These are phyloP conservation scores for Melastoma malabathricum DNA, from an alignment of 345 rosid genomes.

Conservation along the genomic window DNA sequence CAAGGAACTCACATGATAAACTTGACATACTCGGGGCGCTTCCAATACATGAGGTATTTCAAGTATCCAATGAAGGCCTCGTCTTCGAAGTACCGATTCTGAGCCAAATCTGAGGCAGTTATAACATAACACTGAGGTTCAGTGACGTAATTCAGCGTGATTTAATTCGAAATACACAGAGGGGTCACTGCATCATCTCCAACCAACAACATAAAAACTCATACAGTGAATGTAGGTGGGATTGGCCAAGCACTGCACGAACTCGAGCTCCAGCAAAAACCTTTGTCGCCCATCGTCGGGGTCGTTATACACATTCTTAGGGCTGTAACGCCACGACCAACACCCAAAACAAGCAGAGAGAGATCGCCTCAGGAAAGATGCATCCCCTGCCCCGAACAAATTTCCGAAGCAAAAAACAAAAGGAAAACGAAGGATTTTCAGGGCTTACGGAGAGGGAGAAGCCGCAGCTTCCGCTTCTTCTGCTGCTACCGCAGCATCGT, in stretches of 20 bases:
- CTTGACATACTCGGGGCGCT: slow-evolving; percentile 76
- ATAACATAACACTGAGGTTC: neutral
- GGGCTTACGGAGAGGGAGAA: too few species aligned
- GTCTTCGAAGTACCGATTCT: slow-evolving; percentile 95
- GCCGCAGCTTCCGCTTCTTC: too few species aligned
- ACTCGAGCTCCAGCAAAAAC: slow-evolving; percentile 81
- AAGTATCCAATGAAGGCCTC: slow-evolving; percentile 94
- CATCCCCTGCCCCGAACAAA: too few species aligned
- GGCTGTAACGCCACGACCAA: slow-evolving; percentile 16
- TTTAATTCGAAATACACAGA: neutral
- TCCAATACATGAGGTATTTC: slow-evolving; percentile 97
- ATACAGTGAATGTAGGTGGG: slow-evolving; percentile 94
- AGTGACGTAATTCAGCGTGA: neutral
- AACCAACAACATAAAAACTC: slow-evolving; percentile 3
- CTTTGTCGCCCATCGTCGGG: slow-evolving; percentile 86
- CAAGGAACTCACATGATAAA: slow-evolving; percentile 62
- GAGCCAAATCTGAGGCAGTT: slow-evolving; percentile 64
- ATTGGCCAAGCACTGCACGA: slow-evolving; percentile 88
- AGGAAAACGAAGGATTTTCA: too few species aligned
- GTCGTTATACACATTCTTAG: slow-evolving; percentile 57
- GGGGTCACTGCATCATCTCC: neutral
- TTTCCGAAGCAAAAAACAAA: too few species aligned
- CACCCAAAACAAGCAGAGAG: too few species aligned
- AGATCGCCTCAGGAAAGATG: too few species aligned
- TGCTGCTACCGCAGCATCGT: too few species aligned